Percentiles rank a stretch among this genome's conserved stretches.
These are phyloP conservation scores for Aspergillus tubingensis DNA, from an alignment of 2,329 filamentous ascomycete species.

Conservation along the genomic window DNA sequence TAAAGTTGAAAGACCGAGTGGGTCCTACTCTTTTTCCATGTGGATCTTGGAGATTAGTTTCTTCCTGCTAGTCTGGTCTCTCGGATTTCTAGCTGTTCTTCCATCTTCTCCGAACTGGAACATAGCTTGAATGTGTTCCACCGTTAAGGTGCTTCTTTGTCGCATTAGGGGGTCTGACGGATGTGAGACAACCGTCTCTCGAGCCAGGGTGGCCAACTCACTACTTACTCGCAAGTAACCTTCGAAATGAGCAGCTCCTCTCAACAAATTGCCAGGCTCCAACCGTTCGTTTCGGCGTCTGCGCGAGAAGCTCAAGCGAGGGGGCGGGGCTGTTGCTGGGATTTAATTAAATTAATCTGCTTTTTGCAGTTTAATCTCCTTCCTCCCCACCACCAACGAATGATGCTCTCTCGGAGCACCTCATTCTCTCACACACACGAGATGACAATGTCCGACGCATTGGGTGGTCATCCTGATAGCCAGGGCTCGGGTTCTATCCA, in stretches of 20 bases:
- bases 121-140: background rate
- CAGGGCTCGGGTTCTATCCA: background rate
- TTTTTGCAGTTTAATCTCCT: constrained; percentile 7
- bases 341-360: constrained; percentile 5
- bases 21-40: too few relatives aligned
- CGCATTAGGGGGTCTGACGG: background rate
- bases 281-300: background rate
- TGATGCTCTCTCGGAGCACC: background rate
- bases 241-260: background rate
- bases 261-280: background rate
- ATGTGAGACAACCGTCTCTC: background rate
- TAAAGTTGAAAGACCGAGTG: too few relatives aligned
- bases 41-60: too few relatives aligned
- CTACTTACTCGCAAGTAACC: too few relatives aligned
- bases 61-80: too few relatives aligned
- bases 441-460: background rate
- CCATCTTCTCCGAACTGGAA: background rate
- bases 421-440: too few relatives aligned
- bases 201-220: background rate
- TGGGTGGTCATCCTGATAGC: background rate
- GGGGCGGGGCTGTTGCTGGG: constrained; percentile 5
- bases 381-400: constrained; percentile 7
- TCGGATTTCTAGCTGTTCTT: background rate
- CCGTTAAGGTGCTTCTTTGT: background rate
- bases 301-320: constrained; percentile 1